phyloP scores from a whole-genome alignment of 805 yeast genomes.

The Candida insectorum region DNA sequence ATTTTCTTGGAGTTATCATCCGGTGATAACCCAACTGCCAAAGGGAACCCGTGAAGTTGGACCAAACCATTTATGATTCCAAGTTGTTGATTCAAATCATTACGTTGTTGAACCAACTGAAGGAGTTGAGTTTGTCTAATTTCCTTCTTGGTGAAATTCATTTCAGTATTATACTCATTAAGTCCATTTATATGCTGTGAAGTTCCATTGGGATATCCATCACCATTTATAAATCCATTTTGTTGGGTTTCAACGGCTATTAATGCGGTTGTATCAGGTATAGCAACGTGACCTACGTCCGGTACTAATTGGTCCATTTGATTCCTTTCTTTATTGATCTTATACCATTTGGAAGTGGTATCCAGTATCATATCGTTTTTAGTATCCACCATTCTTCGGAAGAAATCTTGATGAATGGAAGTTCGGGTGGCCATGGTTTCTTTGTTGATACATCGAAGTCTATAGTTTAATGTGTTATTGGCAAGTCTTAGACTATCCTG shows the following conservation, averaged over 20 bases:
- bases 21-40: constrained; percentile 51
- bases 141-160: constrained; percentile 26
- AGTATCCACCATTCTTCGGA: constrained; percentile 63
- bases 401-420: constrained; percentile 78
- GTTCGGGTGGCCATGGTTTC: constrained; percentile 80
- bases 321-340: constrained; percentile 83
- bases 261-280: constrained; percentile 30
- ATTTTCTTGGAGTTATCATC: constrained; percentile 16
- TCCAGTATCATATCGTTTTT: constrained; percentile 62
- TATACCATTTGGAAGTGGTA: constrained; percentile 88
- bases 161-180: not conserved
- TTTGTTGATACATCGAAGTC: constrained; percentile 69
- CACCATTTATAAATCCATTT: not conserved
- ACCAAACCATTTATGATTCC: constrained; percentile 67
- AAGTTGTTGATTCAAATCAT: constrained; percentile 63
- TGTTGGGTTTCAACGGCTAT: not conserved
- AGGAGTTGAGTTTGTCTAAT: constrained; percentile 33
- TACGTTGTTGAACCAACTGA: constrained; percentile 60
- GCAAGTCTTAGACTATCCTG: constrained; percentile 59
- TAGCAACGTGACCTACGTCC: constrained; percentile 45
- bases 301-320: constrained; percentile 67
- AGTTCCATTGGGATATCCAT: not conserved
- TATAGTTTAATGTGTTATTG: constrained; percentile 48
- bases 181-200: constrained; percentile 3
- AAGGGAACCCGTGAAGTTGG: constrained; percentile 75